These are phyloP conservation scores for Microbotryum violaceum DNA, from an alignment of 1,284 basidiomycete species.

Conservation along the genomic window DNA sequence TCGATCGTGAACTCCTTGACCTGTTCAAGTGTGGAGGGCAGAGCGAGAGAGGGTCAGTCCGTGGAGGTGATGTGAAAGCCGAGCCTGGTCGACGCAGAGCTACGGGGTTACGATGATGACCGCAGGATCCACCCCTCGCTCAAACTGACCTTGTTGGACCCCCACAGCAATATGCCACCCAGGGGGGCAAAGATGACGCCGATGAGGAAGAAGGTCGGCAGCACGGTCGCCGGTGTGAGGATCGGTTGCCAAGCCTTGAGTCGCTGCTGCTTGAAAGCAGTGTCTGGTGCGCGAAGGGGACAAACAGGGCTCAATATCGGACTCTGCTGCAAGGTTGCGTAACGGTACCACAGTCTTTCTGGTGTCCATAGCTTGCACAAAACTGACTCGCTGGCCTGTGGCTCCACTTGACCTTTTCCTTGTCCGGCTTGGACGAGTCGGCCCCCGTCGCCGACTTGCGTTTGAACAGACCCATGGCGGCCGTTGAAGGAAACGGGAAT, in stretches of 20 bases:
- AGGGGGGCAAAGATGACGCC: slow-evolving; percentile 93
- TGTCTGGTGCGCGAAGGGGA: slow-evolving; percentile 40
- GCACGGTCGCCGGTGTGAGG: slow-evolving; percentile 90
- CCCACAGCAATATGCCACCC: slow-evolving; percentile 76
- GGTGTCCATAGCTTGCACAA: not conserved
- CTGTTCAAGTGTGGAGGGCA: slow-evolving; percentile 38
- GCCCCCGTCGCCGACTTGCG: slow-evolving; percentile 18
- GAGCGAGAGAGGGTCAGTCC: not conserved
- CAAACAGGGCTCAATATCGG: no score
- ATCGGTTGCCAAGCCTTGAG: slow-evolving; percentile 99
- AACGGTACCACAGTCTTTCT: not conserved
- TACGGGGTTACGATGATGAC: not conserved
- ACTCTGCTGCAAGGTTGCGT: not conserved
- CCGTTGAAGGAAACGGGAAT: no score
- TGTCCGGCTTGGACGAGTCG: slow-evolving; percentile 47
- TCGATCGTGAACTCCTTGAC: slow-evolving; percentile 92
- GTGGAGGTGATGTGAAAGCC: not conserved
- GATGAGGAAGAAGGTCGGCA: slow-evolving; percentile 91
- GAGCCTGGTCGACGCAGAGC: not conserved
- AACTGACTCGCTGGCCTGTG: slow-evolving; percentile 76
- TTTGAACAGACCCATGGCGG: slow-evolving; percentile 24
- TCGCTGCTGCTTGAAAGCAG: slow-evolving; percentile 98
- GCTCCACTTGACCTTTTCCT: slow-evolving; percentile 74
- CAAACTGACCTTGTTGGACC: slow-evolving; percentile 55
- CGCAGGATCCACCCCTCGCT: no score